phyloP scores from a whole-genome alignment of 495 filamentous ascomycete genomes.

The Hyaloscypha hepaticicola region DNA sequence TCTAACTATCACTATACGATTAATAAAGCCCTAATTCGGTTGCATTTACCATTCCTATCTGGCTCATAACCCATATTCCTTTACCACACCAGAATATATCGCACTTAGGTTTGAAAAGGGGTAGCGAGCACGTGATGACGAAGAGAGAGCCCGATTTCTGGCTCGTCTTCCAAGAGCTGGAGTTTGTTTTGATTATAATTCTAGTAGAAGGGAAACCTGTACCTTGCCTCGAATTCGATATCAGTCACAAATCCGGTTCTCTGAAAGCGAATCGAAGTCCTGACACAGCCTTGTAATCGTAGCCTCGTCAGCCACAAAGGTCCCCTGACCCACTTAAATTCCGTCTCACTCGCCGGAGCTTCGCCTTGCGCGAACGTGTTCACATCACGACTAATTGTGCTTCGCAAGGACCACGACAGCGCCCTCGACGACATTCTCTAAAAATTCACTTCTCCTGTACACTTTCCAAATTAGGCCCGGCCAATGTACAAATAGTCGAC shows the following conservation, averaged over 20 bases:
- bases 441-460: slow-evolving; percentile 15
- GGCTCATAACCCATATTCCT: no score
- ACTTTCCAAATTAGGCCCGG: slow-evolving; percentile 6
- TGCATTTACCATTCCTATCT: no score
- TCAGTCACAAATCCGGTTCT: no score
- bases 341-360: slow-evolving; percentile 1
- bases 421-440: slow-evolving; percentile 1
- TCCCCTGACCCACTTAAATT: slow-evolving; percentile 1
- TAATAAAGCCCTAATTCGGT: no score
- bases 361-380: slow-evolving; percentile 31
- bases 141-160: no score
- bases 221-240: no score
- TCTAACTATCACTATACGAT: no score
- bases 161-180: neutral
- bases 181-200: neutral
- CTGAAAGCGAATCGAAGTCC: no score
- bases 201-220: no score
- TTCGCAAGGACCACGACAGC: slow-evolving; percentile 10
- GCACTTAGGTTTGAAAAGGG: neutral
- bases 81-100: no score
- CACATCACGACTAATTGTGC: slow-evolving; percentile 13
- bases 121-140: neutral
- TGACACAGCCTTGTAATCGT: slow-evolving; percentile 13
- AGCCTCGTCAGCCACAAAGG: slow-evolving; percentile 21
- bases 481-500: slow-evolving; percentile 18